phyloP scores from a whole-genome alignment of 805 yeast species.

The Cyberlindnera bimundalis region DNA sequence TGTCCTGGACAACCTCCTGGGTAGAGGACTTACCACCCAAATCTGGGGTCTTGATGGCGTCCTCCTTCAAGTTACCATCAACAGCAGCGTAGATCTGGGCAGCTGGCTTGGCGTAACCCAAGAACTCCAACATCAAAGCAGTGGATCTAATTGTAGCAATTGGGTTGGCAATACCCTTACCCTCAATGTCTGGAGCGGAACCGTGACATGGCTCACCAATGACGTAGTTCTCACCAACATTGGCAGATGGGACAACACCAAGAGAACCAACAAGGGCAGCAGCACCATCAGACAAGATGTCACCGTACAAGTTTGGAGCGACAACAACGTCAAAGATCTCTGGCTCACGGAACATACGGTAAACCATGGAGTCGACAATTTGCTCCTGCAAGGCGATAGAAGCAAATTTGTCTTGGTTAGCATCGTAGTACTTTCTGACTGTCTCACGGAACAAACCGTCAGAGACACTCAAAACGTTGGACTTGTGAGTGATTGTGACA shows the following conservation, averaged over 20 bases:
- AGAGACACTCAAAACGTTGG: constrained; percentile 86
- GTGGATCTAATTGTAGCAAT: constrained; percentile 97
- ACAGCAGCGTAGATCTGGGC: constrained; percentile 91
- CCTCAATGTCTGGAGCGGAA: constrained; percentile 98
- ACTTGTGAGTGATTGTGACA: constrained; percentile 93
- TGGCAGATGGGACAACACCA: constrained; percentile 97
- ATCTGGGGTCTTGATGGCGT: constrained; percentile 81
- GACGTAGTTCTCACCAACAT: constrained; percentile 93
- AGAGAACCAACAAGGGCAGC: constrained; percentile 97
- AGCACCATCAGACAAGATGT: constrained; percentile 94
- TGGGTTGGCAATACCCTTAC: constrained; percentile 92
- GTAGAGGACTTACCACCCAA: constrained; percentile 89
- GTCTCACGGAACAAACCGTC: constrained; percentile 97
- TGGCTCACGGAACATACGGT: constrained; percentile 98
- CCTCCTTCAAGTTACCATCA: constrained; percentile 84
- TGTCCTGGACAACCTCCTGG: constrained; percentile 81
- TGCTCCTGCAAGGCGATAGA: constrained; percentile 80
- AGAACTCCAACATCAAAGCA: constrained; percentile 94
- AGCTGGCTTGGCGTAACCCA: constrained; percentile 57
- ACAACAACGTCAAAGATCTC: constrained; percentile 96
- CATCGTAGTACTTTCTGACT: constrained; percentile 40
- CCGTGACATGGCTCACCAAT: constrained; percentile 99
- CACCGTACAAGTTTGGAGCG: constrained; percentile 98
- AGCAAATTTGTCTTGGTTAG: constrained; percentile 54
- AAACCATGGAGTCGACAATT: constrained; percentile 98